A percentile compares a stretch with the other conserved stretches of the same genome.
These are phyloP conservation scores for Aspergillus sp. DNA, from an alignment of 2,329 filamentous ascomycete species.

Conservation along the genomic window DNA sequence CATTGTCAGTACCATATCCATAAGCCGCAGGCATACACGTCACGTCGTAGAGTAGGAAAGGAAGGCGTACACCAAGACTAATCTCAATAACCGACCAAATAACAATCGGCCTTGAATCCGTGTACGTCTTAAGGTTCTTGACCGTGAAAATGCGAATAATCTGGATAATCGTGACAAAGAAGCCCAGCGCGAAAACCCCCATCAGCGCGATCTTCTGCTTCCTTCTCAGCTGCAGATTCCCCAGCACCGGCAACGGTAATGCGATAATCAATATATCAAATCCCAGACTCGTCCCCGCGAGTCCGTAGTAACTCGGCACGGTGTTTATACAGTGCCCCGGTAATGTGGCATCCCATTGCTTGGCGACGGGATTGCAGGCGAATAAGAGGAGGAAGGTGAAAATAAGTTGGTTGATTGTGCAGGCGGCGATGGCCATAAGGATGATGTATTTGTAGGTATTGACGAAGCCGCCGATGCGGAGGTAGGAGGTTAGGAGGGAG, in stretches of 20 bases:
- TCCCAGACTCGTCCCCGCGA: conserved; percentile 14
- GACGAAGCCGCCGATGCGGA: conserved; percentile 40
- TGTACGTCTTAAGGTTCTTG: conserved; percentile 37
- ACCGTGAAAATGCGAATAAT: conserved; percentile 48
- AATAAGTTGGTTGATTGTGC: conserved; percentile 34
- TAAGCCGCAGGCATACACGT: too few species aligned
- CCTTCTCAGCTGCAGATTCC: conserved; percentile 9
- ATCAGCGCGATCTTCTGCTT: conserved; percentile 31
- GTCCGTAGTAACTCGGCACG: conserved; percentile 39
- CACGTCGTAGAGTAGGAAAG: background rate
- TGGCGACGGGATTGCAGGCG: conserved; percentile 27
- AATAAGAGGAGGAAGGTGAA: conserved; percentile 22
- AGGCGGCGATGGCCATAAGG: conserved; percentile 28
- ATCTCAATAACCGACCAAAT: conserved; percentile 44
- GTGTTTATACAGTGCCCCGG: conserved; percentile 35
- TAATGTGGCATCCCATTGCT: conserved; percentile 39
- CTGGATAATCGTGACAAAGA: conserved; percentile 48
- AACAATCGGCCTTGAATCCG: conserved; percentile 39
- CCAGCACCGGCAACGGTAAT: conserved; percentile 19
- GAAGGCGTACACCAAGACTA: conserved; percentile 31
- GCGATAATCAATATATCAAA: conserved; percentile 20
- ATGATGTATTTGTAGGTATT: conserved; percentile 29
- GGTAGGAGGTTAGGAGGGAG: conserved; percentile 41
- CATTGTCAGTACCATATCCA: background rate
- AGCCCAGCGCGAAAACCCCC: conserved; percentile 43